Percentiles rank a stretch among this genome's conserved stretches.
phyloP scores from a whole-genome alignment of 2,329 filamentous ascomycete genomes.

The Akanthomyces lecanii region DNA sequence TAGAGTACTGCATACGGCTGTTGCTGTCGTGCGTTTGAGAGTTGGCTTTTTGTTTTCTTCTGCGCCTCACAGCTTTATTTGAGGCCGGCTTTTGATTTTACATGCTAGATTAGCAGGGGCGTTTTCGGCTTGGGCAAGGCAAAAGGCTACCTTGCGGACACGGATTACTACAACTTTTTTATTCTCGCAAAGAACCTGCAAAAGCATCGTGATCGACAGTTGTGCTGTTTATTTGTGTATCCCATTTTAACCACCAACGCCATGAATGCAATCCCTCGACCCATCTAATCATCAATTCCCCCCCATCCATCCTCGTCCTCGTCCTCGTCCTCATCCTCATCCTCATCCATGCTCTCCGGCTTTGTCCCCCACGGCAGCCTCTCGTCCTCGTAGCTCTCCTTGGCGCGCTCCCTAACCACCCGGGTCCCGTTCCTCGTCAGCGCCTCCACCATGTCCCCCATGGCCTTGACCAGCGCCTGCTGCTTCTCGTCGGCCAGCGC shows the following conservation, averaged over 20 bases:
- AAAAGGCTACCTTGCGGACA: neutral
- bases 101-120: conserved; percentile 11
- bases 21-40: too few species aligned
- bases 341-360: conserved; percentile 28
- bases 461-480: conserved; percentile 45
- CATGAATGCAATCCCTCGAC: neutral
- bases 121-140: conserved; percentile 6
- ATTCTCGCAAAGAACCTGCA: too few species aligned
- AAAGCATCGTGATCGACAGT: neutral
- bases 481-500: conserved; percentile 42
- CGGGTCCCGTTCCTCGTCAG: conserved; percentile 62
- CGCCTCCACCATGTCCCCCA: conserved; percentile 53
- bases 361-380: conserved; percentile 61
- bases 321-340: conserved; percentile 33
- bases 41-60: neutral
- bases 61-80: neutral
- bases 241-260: conserved; percentile 11
- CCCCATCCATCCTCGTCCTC: conserved; percentile 59
- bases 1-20: neutral
- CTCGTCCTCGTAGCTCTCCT: conserved; percentile 69
- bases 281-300: conserved; percentile 60
- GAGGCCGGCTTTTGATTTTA: neutral
- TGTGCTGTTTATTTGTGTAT: neutral
- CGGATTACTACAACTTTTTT: neutral
- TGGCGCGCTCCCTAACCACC: conserved; percentile 64